phyloP scores from a whole-genome alignment of 257 asterid genomes.

The Ilex asprella region DNA sequence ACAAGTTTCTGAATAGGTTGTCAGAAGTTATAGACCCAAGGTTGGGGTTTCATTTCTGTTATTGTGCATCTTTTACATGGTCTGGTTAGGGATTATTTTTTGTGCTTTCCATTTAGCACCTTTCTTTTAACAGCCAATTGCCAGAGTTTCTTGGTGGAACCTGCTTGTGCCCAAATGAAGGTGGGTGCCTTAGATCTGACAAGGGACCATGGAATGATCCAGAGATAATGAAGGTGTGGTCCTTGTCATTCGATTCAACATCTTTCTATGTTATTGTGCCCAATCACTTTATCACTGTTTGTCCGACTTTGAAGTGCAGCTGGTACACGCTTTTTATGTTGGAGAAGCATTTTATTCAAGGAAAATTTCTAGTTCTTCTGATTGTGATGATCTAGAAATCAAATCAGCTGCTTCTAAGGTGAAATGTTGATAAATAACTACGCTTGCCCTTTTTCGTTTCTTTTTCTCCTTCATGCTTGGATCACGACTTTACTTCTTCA shows the following conservation, averaged over 20 bases:
- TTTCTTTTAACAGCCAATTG: constrained; percentile 62
- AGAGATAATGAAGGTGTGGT: constrained; percentile 68
- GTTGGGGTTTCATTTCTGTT: constrained; percentile 30
- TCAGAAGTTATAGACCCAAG: constrained; percentile 73
- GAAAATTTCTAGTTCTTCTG: constrained; percentile 42
- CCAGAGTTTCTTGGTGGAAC: constrained; percentile 97
- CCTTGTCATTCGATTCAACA: constrained; percentile 13
- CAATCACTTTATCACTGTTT: constrained; percentile 15
- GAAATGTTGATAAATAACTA: constrained; percentile 9
- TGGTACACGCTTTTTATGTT: constrained; percentile 56
- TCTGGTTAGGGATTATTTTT: background rate
- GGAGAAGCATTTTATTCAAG: constrained; percentile 41
- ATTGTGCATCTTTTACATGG: background rate
- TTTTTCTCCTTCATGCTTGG: background rate
- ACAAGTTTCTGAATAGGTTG: constrained; percentile 67
- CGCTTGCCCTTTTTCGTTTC: constrained; percentile 7
- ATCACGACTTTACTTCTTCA: constrained; percentile 14
- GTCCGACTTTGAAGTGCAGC: constrained; percentile 53
- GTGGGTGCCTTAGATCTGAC: constrained; percentile 86
- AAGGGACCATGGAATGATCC: constrained; percentile 96
- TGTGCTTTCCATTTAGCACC: background rate
- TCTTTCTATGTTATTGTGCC: constrained; percentile 12
- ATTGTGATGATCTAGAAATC: constrained; percentile 49
- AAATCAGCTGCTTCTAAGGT: constrained; percentile 48
- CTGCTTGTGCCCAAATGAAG: constrained; percentile 74